These are phyloP conservation scores for Pseudopithomyces chartarum DNA, from an alignment of 2,329 filamentous ascomycete species.

Conservation along the genomic window DNA sequence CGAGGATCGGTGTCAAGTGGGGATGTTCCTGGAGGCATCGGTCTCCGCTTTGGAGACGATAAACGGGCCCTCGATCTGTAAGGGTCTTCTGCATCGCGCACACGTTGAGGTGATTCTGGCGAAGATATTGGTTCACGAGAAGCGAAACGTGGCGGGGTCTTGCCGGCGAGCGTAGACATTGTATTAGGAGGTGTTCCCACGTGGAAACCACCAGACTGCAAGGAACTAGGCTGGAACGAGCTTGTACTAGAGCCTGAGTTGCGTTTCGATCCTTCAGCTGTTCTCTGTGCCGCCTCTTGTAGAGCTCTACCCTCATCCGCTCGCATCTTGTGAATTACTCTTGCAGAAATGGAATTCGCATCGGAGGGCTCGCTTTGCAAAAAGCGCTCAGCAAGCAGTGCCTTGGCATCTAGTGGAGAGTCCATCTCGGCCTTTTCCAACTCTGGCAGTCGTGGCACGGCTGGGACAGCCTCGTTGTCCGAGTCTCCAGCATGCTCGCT, in stretches of 20 bases:
- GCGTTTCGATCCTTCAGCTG: conserved; percentile 23
- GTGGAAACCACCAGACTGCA: conserved; percentile 18
- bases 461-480: conserved; percentile 49
- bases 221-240: conserved; percentile 30
- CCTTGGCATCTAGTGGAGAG: conserved; percentile 32
- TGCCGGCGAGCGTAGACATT: conserved; percentile 23
- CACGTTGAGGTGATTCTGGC: conserved; percentile 19
- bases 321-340: conserved; percentile 57
- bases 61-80: conserved; percentile 36
- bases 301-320: conserved; percentile 58
- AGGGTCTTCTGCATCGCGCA: conserved; percentile 32
- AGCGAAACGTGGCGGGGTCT: conserved; percentile 27
- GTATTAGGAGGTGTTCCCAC: conserved; percentile 32
- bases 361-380: conserved; percentile 37
- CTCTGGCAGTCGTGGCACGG: conserved; percentile 36
- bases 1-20: conserved; percentile 32
- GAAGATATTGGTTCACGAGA: conserved; percentile 15
- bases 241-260: conserved; percentile 39
- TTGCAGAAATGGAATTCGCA: conserved; percentile 52
- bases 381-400: conserved; percentile 30
- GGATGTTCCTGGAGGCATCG: conserved; percentile 30
- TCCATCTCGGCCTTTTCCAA: conserved; percentile 25
- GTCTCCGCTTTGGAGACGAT: conserved; percentile 32
- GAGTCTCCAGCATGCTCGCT: conserved; percentile 26
- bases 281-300: conserved; percentile 48